Base-by-base conservation (phyloP, 1,139 yeast species). In the Arxiozyma bovina region DNA sequence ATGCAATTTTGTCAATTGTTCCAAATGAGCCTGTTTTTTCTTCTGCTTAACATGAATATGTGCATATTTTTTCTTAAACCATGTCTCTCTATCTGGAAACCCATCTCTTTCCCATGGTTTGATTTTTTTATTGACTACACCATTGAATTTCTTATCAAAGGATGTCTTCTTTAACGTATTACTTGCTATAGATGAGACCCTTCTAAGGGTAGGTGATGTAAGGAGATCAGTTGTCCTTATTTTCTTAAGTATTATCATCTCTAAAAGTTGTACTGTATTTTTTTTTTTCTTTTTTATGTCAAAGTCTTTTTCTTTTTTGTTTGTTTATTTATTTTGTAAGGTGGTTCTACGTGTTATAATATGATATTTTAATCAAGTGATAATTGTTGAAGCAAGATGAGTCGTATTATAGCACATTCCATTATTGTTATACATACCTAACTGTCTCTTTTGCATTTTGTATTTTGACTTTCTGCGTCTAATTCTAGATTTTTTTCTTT, bases 31-130 rank as follows among this genome's bases (percentile, higher is more conserved):
- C 22, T 56, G 59, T 52, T 53, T 57, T 54, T 57, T 57, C 60
- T 71, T 71, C 59, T 75, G 77, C 51, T 66, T 67, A 1, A 82
- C 83, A 62, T 82, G 87, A 11, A 78, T 76, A 66, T 80, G 84
- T 0, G 85, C 83, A 63, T 75, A 82, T 60, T 77, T 80, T 56
- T 73, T 74, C 48, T 73, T 73, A 68, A 82, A 83, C 73, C 75
- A 83, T 1, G 73, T 64, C 38, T 78, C 86, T 60, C 82, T 82
- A 56, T 74, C 75, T 30, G 46, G 42, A 61, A 76, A 75, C 11
- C 78, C 76, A 48, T 72, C 77, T 51, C 73, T 74, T 55, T 80
- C 83, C 87, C 88, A 82, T 1, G 87, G 85, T 60, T 82, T 56
- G 9, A 40, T n/a, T 21, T 43, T 46, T 34, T 38, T 53, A 27